Evolutionary conservation across 225 moss, liverwort and hornwort genomes (phyloP).

Genomic region (Ulota crispa): DNA sequence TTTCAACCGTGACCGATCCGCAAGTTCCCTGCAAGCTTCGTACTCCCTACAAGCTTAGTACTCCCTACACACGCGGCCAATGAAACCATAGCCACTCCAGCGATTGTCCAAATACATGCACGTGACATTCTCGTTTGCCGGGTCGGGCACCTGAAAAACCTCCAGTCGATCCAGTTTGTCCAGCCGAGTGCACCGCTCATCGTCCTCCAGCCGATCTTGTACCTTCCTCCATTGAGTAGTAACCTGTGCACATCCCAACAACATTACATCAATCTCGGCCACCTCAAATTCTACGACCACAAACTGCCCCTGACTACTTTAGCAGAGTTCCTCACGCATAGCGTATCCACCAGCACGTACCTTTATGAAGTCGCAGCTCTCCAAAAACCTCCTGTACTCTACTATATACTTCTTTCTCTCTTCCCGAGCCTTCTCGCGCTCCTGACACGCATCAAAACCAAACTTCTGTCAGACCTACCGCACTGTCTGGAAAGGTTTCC

Average conservation of each 20-base stretch:
- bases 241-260: conserved; percentile 53
- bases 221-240: conserved; percentile 96
- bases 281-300: not conserved
- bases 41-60: not conserved
- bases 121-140: not conserved
- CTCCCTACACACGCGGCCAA: not conserved
- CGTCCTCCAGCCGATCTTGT: conserved; percentile 95
- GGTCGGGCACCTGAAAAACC: conserved; percentile 70
- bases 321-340: not conserved
- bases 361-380: conserved; percentile 95
- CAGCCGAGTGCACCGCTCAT: conserved; percentile 91
- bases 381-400: conserved; percentile 83
- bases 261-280: not conserved
- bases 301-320: not conserved
- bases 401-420: conserved; percentile 88
- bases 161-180: conserved; percentile 98
- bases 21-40: not conserved
- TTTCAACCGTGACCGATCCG: not conserved
- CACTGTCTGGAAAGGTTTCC: not conserved
- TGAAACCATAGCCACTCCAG: not conserved
- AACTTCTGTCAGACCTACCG: not conserved
- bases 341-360: conserved; percentile 21
- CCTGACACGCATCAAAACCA: conserved; percentile 43
- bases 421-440: conserved; percentile 97
- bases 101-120: not conserved